Evolutionary conservation across 192 early-diverging fungal genomes (phyloP).

Genomic region (Allomyces macrogynus): DNA sequence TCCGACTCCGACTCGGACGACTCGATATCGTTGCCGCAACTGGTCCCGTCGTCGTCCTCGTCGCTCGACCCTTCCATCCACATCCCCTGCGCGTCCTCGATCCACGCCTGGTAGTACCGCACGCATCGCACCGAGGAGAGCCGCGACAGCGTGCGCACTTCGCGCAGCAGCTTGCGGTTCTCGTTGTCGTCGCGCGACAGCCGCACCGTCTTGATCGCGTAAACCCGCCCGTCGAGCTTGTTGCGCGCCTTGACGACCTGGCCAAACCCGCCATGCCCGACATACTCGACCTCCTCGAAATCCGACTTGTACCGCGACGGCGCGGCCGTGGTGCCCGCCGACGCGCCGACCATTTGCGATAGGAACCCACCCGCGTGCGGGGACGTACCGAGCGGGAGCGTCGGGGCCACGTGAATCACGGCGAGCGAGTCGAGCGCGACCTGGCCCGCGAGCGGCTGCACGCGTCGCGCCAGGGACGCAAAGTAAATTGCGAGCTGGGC

Average conservation of each 20-base stretch:
- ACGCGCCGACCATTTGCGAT: too few species aligned
- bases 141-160: slow-evolving; percentile 74
- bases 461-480: neutral
- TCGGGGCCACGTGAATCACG: too few species aligned
- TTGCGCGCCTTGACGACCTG: slow-evolving; percentile 84
- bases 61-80: neutral
- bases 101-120: slow-evolving; percentile 75
- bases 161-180: slow-evolving; percentile 65
- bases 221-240: slow-evolving; percentile 52
- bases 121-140: slow-evolving; percentile 84
- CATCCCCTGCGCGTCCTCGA: slow-evolving; percentile 39
- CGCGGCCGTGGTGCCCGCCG: slow-evolving; percentile 4
- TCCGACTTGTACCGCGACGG: slow-evolving; percentile 48
- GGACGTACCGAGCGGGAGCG: too few species aligned
- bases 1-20: too few species aligned
- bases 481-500: neutral
- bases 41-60: too few species aligned
- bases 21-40: too few species aligned
- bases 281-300: slow-evolving; percentile 57
- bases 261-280: slow-evolving; percentile 55
- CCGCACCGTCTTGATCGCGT: slow-evolving; percentile 82
- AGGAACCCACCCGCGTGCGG: too few species aligned
- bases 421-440: too few species aligned
- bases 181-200: slow-evolving; percentile 58
- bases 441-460: neutral